phyloP scores from a whole-genome alignment of 371 early-diverging fungal genomes.

The Rhizopus arrhizus region DNA sequence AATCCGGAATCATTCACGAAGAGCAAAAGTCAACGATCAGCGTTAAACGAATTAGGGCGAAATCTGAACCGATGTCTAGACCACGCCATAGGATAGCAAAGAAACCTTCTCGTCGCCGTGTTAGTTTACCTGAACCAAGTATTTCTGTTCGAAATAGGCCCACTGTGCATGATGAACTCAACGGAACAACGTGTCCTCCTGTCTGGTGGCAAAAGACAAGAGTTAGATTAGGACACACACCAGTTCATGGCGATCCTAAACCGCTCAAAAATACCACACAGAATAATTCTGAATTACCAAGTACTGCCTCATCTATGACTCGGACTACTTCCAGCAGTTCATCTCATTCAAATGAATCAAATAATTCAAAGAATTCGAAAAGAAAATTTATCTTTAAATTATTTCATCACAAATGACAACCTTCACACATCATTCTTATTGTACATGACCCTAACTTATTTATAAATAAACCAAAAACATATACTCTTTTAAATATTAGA shows the following conservation, averaged over 20 bases:
- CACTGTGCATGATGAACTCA: conserved; percentile 21
- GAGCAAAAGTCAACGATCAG: background rate
- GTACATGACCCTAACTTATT: background rate
- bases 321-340: background rate
- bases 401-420: background rate
- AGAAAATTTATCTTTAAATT: background rate
- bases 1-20: background rate
- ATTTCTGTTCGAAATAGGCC: conserved; percentile 15
- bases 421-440: too few relatives aligned
- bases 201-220: conserved; percentile 37
- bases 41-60: background rate
- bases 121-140: conserved; percentile 6
- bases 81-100: background rate
- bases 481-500: background rate
- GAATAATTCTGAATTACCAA: background rate
- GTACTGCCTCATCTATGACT: background rate
- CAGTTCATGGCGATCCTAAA: conserved; percentile 21
- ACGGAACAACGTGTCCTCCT: conserved; percentile 35
- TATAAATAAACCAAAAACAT: background rate
- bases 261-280: background rate
- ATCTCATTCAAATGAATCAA: background rate
- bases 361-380: background rate
- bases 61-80: background rate
- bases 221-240: conserved; percentile 19
- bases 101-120: background rate